Evolutionary conservation across 2,329 filamentous ascomycete genomes (phyloP).

Genomic region (Gnomoniopsis smithogilvyi): DNA sequence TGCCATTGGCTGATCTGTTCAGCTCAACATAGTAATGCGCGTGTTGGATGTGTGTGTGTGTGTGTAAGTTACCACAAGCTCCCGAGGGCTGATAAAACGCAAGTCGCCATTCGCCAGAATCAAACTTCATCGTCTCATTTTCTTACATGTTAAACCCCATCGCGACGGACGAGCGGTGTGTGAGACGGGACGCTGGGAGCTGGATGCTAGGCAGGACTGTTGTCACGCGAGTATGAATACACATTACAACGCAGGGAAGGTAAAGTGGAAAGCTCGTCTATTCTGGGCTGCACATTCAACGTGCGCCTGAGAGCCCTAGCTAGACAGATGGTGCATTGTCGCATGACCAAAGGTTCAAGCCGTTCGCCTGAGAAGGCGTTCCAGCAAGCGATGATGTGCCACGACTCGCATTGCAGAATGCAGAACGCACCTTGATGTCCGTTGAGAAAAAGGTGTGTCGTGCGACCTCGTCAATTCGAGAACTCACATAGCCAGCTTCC

Average conservation of each 20-base stretch:
- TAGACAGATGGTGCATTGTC: background rate
- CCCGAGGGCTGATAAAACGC: background rate
- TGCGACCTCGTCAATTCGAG: background rate
- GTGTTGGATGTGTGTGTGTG: background rate
- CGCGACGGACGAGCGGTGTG: background rate
- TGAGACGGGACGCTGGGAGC: constrained; percentile 6
- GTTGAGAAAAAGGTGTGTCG: background rate
- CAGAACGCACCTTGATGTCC: constrained; percentile 15
- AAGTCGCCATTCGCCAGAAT: constrained; percentile 12
- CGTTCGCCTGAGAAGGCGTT: background rate
- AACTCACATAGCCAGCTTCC: constrained; percentile 3
- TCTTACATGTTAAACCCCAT: background rate
- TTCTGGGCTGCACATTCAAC: background rate
- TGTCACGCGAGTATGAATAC: background rate
- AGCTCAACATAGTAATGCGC: background rate
- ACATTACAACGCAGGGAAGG: constrained; percentile 7
- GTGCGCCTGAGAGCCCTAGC: background rate
- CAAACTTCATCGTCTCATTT: constrained; percentile 14
- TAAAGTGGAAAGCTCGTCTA: background rate
- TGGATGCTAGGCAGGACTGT: background rate
- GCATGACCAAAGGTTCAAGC: background rate
- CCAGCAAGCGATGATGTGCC: background rate
- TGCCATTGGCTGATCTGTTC: background rate
- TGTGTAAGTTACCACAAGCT: constrained; percentile 8
- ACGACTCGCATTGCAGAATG: background rate